phyloP scores from a whole-genome alignment of 495 filamentous ascomycete genomes.

The Penicillium salamii region DNA sequence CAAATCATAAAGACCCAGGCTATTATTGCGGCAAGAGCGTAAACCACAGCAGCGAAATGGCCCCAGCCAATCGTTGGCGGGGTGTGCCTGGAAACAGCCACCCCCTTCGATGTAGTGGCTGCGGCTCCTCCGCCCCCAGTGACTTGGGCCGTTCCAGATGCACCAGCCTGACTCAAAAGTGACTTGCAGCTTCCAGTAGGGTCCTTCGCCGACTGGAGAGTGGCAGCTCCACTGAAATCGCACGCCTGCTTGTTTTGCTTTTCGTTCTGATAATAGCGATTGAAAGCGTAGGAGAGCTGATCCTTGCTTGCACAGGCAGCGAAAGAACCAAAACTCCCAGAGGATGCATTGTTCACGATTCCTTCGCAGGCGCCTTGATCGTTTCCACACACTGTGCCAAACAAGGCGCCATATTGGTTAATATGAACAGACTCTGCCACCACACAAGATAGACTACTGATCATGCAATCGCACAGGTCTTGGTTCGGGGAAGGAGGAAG shows the following conservation, averaged over 20 bases:
- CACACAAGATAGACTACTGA: conserved; percentile 61
- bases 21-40: not conserved
- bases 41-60: not conserved
- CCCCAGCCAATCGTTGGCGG: not conserved
- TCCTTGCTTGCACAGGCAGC: conserved; percentile 75
- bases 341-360: conserved; percentile 65
- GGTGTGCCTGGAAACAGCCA: conserved; percentile 20
- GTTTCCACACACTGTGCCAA: conserved; percentile 69
- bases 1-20: not conserved
- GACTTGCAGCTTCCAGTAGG: conserved; percentile 50
- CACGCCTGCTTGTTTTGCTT: conserved; percentile 57
- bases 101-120: conserved; percentile 29
- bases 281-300: conserved; percentile 76
- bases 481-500: conserved; percentile 82
- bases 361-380: conserved; percentile 58
- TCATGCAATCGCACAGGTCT: conserved; percentile 82
- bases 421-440: conserved; percentile 47
- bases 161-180: conserved; percentile 58
- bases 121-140: conserved; percentile 34
- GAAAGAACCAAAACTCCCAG: conserved; percentile 80
- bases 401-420: conserved; percentile 61
- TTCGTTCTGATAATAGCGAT: conserved; percentile 67
- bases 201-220: conserved; percentile 42
- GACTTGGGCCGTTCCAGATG: conserved; percentile 56
- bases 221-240: conserved; percentile 70